Evolutionary conservation across 2,329 filamentous ascomycete species (phyloP).

Genomic region (Sporothrix curviconia): DNA sequence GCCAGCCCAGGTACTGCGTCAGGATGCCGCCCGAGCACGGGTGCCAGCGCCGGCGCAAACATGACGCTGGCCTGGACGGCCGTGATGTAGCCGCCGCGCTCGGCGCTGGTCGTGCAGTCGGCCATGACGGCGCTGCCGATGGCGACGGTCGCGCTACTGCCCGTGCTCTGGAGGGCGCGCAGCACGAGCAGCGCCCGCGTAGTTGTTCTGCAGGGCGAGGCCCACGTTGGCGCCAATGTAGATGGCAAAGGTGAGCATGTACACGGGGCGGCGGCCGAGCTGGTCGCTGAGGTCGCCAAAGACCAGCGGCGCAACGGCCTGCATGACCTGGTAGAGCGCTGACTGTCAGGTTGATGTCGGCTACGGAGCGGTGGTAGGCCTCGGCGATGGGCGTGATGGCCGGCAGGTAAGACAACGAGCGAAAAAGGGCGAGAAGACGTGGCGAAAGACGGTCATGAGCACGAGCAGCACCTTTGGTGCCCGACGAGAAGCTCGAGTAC

Average conservation of each 20-base stretch:
- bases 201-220: constrained; percentile 37
- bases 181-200: constrained; percentile 40
- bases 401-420: constrained; percentile 39
- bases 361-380: constrained; percentile 30
- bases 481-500: constrained; percentile 23
- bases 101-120: constrained; percentile 40
- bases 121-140: constrained; percentile 47
- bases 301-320: constrained; percentile 45
- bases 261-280: constrained; percentile 41
- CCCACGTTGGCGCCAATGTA: constrained; percentile 42
- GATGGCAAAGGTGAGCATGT: constrained; percentile 40
- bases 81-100: constrained; percentile 50
- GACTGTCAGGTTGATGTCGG: constrained; percentile 35
- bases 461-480: constrained; percentile 25
- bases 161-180: constrained; percentile 44
- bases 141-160: constrained; percentile 49
- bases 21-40: constrained; percentile 49
- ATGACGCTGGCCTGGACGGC: constrained; percentile 38
- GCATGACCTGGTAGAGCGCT: constrained; percentile 44
- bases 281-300: constrained; percentile 45
- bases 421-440: constrained; percentile 28
- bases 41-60: constrained; percentile 36
- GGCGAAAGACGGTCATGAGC: constrained; percentile 25
- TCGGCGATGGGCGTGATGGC: constrained; percentile 36
- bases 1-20: constrained; percentile 46